Evolutionary conservation across 2,329 filamentous ascomycete species (phyloP), one percentile per base, ranked within the genome.

Genomic region (Lachnum nothofagi): DNA sequence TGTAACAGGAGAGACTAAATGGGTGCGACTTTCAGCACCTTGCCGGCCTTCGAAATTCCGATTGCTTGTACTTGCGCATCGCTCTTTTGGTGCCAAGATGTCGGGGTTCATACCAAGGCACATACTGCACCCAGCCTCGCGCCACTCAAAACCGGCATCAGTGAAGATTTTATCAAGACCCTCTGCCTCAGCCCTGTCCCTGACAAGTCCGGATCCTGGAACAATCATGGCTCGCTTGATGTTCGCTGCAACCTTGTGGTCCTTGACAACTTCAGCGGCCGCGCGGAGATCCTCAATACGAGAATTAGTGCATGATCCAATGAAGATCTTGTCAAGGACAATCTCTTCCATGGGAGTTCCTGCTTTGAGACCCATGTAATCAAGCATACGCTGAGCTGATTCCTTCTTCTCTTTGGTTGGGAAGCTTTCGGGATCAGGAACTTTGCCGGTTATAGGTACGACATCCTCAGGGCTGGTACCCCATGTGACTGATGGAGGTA

Each of bases 71-170:
- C 86, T 91, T 35, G 93, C 93, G 67, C 93, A 97, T 63, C 93
- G 85, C 72, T 98, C 93, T 67, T 86, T 80, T 46, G 93, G 91
- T 2, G 90, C 83, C 40, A 97, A 79, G 56, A 98, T 97, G 68
- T 98, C 93, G 0, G 93, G 91, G 75, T 98, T 98, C 91, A 98
- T 98, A 67, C 93, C 93, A 47, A 98, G 79, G 67, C 93, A 97
- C 93, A 98, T 98, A 55, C 88, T 95, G 79, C 93, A 98, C 42
- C 93, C 93, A 58, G 93, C 93, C 73, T 98, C 93, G 66, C 93
- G 83, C 91, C 91, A 97, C 68, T 97, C 91, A 59, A 97, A 97
- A 6, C 93, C 93, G 42, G 93, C 91, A 53, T 95, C 88, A 7
- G 73, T 65, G 70, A 98, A 97, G 65, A 96, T 86, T 74, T 90